These are phyloP conservation scores for Oryza coarctata DNA, from an alignment of 176 grass and related monocot genomes.

Conservation along the genomic window DNA sequence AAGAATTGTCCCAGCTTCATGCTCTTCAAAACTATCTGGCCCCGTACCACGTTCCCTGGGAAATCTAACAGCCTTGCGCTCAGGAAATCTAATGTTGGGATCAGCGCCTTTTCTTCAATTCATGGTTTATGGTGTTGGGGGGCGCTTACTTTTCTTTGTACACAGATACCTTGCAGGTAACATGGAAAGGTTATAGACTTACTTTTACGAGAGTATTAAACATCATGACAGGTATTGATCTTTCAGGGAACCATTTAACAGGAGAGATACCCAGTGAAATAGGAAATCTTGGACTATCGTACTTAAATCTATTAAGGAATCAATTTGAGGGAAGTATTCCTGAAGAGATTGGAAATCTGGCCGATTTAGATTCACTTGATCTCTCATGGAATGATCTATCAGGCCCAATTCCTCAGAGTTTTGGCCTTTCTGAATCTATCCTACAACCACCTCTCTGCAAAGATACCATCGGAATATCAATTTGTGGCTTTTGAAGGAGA, in stretches of 20 bases:
- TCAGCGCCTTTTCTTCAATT: background rate
- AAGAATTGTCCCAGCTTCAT: background rate
- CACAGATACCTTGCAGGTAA: accelerated
- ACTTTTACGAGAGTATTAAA: accelerated
- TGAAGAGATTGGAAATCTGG: background rate
- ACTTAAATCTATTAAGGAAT: background rate
- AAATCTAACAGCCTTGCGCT: background rate
- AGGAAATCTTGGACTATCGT: accelerated
- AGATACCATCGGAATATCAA: accelerated
- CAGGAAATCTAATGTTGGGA: accelerated
- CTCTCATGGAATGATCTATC: constrained; percentile 29
- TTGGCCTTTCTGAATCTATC: background rate
- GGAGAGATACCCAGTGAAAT: constrained; percentile 20
- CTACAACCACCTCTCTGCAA: constrained; percentile 20
- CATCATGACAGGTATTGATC: background rate
- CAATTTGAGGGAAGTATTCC: constrained; percentile 11
- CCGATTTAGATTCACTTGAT: background rate
- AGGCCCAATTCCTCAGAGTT: background rate
- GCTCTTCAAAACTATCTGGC: background rate
- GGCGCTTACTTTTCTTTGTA: constrained; percentile 6
- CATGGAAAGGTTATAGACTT: accelerated
- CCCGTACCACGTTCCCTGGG: background rate
- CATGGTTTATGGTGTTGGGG: background rate
- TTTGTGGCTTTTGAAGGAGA: background rate
- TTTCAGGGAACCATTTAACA: constrained; percentile 7